Base-by-base conservation (phyloP, 805 yeast genomes). In the Candida ortonii region DNA sequence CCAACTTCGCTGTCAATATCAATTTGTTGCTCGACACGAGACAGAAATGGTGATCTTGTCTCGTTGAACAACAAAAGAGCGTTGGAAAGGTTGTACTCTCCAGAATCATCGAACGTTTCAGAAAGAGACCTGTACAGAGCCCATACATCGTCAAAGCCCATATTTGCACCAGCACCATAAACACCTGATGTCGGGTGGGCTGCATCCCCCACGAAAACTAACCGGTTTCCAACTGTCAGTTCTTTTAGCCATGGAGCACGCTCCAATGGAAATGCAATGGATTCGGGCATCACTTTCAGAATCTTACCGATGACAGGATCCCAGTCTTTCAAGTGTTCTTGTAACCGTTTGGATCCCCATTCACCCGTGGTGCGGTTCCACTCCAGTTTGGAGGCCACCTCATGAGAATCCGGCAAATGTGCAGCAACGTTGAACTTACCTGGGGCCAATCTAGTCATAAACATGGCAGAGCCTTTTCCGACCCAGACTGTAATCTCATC, bases 171-270 rank as follows among this genome's bases (percentile, higher is more conserved):
- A 11, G 35, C 39, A 4, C 39, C 39, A n/a, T 36, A 36, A 27
- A 36, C 39, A 29, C 39, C 39, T 9, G 39, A 36, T 4, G 39
- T 36, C n/a, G 39, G 39, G 18, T 36, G 39, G 16, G 39, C 39
- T 21, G 39, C 34, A 30, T 36, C 39, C 18, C 39, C 39, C 17
- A 36, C 35, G 18, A 36, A 36, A 3, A 21, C 39, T 11, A 36
- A 30, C 21, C 28, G 32, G n/a, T 35, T 30, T 7, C 27, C 22
- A 22, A 30, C 22, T 6, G 26, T 27, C 18, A 36, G 16, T 7
- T 36, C 19, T 13, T 26, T 17, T 13, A 36, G 28, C 39, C 39
- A 36, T 12, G 39, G 39, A 13, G 39, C 35, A 10, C 24, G 22
- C 16, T 36, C 39, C 28, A 36, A 17, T 4, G 39, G 39, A 26